Percentiles rank a stretch among this genome's conserved stretches.
These are phyloP conservation scores for Phytophthora aleatoria DNA, from an alignment of 352 stramenopile species.

Conservation along the genomic window DNA sequence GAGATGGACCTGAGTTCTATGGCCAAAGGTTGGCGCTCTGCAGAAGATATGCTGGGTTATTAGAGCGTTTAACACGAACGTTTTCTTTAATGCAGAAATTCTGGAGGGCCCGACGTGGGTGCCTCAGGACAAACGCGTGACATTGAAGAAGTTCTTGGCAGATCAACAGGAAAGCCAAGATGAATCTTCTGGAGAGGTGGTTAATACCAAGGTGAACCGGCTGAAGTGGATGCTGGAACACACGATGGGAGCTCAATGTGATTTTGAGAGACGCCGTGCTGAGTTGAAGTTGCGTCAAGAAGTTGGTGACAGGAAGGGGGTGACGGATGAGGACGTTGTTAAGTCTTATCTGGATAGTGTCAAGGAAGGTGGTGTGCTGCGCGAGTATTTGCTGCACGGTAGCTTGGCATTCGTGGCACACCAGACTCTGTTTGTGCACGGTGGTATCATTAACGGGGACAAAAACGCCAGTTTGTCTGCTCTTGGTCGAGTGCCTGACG, in stretches of 20 bases:
- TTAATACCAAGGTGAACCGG: conserved; percentile 83
- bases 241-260: conserved; percentile 90
- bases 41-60: not conserved
- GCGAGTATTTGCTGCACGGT: conserved; percentile 85
- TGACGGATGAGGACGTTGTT: conserved; percentile 83
- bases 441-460: conserved; percentile 74
- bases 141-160: conserved; percentile 51
- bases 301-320: not conserved
- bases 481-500: conserved; percentile 77
- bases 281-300: conserved; percentile 60
- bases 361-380: conserved; percentile 69
- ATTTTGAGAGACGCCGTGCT: conserved; percentile 87
- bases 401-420: conserved; percentile 80
- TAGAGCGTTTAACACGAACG: not conserved
- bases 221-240: conserved; percentile 91
- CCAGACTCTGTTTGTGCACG: conserved; percentile 93
- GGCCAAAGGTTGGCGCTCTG: conserved; percentile 44
- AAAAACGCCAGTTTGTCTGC: conserved; percentile 44
- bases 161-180: conserved; percentile 22
- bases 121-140: conserved; percentile 55
- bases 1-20: conserved; percentile 74
- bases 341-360: conserved; percentile 83
- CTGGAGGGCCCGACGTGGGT: conserved; percentile 74
- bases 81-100: conserved; percentile 54
- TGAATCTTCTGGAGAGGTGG: conserved; percentile 5